A percentile compares a stretch with the other conserved stretches of the same genome.
Evolutionary conservation across 805 yeast species (phyloP).

Genomic region (Scheffersomyces amazonensis): DNA sequence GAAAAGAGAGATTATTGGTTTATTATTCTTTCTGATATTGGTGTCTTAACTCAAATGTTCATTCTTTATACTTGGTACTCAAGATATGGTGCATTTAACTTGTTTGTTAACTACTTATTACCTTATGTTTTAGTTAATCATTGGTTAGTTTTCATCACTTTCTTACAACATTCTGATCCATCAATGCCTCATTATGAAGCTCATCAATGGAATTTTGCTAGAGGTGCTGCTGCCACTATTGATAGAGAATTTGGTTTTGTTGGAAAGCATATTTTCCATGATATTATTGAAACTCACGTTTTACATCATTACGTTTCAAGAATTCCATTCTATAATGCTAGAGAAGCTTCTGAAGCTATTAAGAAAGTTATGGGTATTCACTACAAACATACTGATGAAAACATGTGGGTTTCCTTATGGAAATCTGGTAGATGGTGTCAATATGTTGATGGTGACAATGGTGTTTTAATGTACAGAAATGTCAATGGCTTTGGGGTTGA

Average conservation of each 20-base stretch:
- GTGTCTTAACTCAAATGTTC: conserved; percentile 43
- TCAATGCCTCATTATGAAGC: conserved; percentile 57
- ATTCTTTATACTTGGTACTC: conserved; percentile 52
- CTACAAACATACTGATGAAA: conserved; percentile 48
- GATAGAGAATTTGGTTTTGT: conserved; percentile 61
- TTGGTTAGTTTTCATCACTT: conserved; percentile 64
- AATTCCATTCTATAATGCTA: conserved; percentile 55
- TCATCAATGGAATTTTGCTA: conserved; percentile 58
- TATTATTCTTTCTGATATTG: conserved; percentile 54
- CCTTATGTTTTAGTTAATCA: conserved; percentile 63
- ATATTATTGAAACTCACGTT: conserved; percentile 57
- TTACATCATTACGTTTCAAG: conserved; percentile 54
- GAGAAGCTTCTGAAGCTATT: conserved; percentile 52
- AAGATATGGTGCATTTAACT: conserved; percentile 46
- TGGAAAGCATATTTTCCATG: conserved; percentile 57
- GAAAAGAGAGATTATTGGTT: conserved; percentile 55
- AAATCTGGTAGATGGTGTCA: conserved; percentile 61
- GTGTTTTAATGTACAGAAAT: conserved; percentile 67
- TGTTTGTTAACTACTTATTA: conserved; percentile 53
- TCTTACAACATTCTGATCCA: conserved; percentile 61
- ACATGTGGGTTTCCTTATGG: conserved; percentile 60
- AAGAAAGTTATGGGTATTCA: conserved; percentile 52
- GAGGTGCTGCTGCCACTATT: conserved; percentile 66
- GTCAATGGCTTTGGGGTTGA: conserved; percentile 50
- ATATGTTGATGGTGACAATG: conserved; percentile 62